Percentiles rank a stretch among this genome's conserved stretches.
Conservation (phyloP, 345 rosid genomes). For the Nephelium lappaceum region DNA sequence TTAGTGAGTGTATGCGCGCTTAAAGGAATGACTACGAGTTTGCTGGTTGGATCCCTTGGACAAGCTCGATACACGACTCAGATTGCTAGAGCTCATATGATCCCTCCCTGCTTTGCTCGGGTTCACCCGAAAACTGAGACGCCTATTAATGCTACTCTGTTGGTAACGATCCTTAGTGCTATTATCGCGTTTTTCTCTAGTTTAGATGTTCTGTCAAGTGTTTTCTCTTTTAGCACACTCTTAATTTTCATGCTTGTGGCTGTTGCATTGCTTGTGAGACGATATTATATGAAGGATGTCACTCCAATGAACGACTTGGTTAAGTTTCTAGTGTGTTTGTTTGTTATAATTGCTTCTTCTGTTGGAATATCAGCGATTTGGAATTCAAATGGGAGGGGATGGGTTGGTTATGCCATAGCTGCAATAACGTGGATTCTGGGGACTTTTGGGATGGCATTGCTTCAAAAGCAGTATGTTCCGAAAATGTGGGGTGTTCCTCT, state of each 20-base stretch:
- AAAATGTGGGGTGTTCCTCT: constrained; percentile 86
- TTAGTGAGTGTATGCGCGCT: constrained; percentile 85
- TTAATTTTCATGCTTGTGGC: constrained; percentile 90
- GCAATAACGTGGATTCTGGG: constrained; percentile 61
- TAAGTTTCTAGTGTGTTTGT: constrained; percentile 53
- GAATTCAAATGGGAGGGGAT: constrained; percentile 46
- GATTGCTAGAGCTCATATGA: constrained; percentile 96
- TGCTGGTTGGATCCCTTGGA: constrained; percentile 86
- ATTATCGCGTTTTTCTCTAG: constrained; percentile 74
- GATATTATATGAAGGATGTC: constrained; percentile 64
- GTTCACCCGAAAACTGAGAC: constrained; percentile 93
- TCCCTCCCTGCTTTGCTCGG: constrained; percentile 89
- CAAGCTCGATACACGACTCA: constrained; percentile 96
- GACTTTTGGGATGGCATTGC: constrained; percentile 64
- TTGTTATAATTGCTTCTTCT: constrained; percentile 58
- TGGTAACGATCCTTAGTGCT: constrained; percentile 62
- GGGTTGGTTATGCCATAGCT: constrained; percentile 58
- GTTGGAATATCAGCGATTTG: constrained; percentile 58
- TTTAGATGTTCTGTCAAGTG: constrained; percentile 77
- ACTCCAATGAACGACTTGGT: constrained; percentile 47
- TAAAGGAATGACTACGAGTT: constrained; percentile 89
- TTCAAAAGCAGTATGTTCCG: constrained; percentile 62
- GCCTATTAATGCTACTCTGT: constrained; percentile 81
- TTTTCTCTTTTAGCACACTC: constrained; percentile 74
- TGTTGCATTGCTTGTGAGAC: constrained; percentile 77